Percentiles rank a stretch among this genome's conserved stretches.
phyloP scores from a whole-genome alignment of 164 flowering plant genomes.

The Taxillus chinensis region DNA sequence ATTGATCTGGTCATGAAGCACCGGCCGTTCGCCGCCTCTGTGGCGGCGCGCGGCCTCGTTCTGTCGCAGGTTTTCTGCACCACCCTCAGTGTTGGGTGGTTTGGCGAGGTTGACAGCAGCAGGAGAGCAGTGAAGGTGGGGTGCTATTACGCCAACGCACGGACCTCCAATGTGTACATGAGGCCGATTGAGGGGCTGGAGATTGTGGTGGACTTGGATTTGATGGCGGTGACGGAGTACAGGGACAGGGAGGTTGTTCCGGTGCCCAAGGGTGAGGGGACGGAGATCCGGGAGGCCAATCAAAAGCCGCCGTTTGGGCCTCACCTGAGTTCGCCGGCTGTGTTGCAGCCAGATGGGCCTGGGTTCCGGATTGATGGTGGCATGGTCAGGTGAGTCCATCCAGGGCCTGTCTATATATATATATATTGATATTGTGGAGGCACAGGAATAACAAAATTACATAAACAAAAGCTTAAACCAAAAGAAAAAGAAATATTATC shows the following conservation, averaged over 20 bases:
- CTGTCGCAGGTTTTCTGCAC: not conserved
- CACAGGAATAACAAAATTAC: too few relatives aligned
- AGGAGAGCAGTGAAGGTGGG: not conserved
- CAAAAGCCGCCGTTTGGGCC: not conserved
- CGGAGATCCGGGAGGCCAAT: not conserved
- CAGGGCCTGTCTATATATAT: too few relatives aligned
- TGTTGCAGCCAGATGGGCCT: not conserved
- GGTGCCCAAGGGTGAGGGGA: not conserved
- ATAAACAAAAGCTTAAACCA: too few relatives aligned
- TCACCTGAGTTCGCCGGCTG: not conserved
- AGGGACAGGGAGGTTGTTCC: not conserved
- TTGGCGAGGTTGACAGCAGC: not conserved
- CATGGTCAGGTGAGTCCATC: not conserved
- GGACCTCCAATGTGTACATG: not conserved
- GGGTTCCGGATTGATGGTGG: not conserved
- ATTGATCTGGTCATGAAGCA: not conserved
- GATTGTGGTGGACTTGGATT: not conserved
- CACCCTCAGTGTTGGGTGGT: not conserved
- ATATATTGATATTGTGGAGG: too few relatives aligned
- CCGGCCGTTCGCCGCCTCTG: not conserved
- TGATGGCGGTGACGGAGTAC: not conserved
- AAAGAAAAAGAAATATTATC: too few relatives aligned
- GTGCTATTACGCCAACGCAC: not conserved
- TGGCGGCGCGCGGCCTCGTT: not conserved
- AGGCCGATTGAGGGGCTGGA: not conserved